Evolutionary conservation across 768 basidiomycete genomes (phyloP).

Genomic region (Russula compacta): DNA sequence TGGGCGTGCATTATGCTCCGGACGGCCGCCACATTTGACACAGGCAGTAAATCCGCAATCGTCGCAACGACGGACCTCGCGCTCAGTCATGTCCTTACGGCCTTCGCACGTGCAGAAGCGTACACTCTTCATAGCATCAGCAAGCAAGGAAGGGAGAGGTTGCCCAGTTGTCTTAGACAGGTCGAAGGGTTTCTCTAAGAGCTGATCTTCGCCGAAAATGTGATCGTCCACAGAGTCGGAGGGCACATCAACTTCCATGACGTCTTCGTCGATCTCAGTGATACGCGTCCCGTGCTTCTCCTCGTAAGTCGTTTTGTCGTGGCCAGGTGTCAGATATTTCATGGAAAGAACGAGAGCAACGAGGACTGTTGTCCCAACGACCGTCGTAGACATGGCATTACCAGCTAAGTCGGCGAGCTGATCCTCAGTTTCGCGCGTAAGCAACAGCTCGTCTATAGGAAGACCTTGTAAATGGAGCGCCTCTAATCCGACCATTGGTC

Average conservation of each 20-base stretch:
- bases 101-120: constrained; percentile 91
- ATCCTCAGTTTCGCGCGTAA: constrained; percentile 90
- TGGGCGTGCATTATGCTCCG: constrained; percentile 66
- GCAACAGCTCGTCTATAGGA: constrained; percentile 81
- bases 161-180: constrained; percentile 43
- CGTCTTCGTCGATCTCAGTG: constrained; percentile 29
- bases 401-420: constrained; percentile 91
- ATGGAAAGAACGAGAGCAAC: constrained; percentile 65
- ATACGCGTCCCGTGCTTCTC: constrained; percentile 38
- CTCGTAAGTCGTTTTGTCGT: constrained; percentile 61
- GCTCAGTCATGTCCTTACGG: constrained; percentile 62
- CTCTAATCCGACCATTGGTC: constrained; percentile 90
- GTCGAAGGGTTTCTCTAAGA: constrained; percentile 57
- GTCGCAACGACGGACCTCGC: constrained; percentile 54
- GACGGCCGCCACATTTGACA: constrained; percentile 80
- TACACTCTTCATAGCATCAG: constrained; percentile 55
- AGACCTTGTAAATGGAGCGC: constrained; percentile 92
- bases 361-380: constrained; percentile 84
- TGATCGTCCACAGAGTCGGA: constrained; percentile 34
- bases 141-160: constrained; percentile 48
- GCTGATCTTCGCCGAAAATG: constrained; percentile 66
- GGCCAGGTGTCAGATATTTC: constrained; percentile 56
- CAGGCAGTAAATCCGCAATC: constrained; percentile 79
- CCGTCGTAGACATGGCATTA: constrained; percentile 97
- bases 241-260: constrained; percentile 43